phyloP scores from a whole-genome alignment of 106 monocot species.

The Xerophyta viscosa region DNA sequence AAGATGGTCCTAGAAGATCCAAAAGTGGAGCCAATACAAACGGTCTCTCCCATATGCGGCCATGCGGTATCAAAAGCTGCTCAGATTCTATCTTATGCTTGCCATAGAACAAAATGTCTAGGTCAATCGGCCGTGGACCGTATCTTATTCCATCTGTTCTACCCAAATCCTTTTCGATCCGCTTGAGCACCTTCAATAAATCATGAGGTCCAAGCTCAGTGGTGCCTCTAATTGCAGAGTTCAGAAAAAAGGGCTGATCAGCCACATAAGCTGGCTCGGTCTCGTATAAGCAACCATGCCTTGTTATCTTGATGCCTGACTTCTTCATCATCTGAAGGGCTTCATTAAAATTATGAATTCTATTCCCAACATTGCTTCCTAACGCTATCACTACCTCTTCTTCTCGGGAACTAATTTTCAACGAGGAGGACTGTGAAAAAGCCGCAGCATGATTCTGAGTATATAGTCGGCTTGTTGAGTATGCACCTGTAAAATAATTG shows the following conservation, averaged over 20 bases:
- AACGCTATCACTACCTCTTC: conserved; percentile 82
- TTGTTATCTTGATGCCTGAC: conserved; percentile 60
- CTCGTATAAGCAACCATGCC: conserved; percentile 75
- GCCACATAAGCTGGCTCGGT: conserved; percentile 82
- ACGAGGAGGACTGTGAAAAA: too few relatives aligned
- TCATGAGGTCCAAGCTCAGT: conserved; percentile 70
- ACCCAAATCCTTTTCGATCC: conserved; percentile 77
- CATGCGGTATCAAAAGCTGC: conserved; percentile 65
- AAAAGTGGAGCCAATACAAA: conserved; percentile 90
- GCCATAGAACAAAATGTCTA: conserved; percentile 89
- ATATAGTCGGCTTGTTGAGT: too few relatives aligned
- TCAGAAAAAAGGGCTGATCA: conserved; percentile 79
- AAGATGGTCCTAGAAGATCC: conserved; percentile 64
- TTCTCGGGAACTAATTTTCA: too few relatives aligned
- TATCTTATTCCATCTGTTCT: conserved; percentile 79
- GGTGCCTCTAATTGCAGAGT: conserved; percentile 73
- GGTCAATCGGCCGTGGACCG: conserved; percentile 86
- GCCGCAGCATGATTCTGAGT: too few relatives aligned
- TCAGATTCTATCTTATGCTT: conserved; percentile 41
- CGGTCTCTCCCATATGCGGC: conserved; percentile 80
- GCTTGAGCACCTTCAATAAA: conserved; percentile 51
- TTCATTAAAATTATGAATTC: conserved; percentile 56
- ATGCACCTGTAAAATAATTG: too few relatives aligned
- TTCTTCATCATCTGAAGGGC: conserved; percentile 67
- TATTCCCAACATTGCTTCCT: conserved; percentile 85